Percentiles rank a stretch among this genome's conserved stretches.
Conservation (phyloP, 345 rosid genomes). For the Pugionium cornutum region DNA sequence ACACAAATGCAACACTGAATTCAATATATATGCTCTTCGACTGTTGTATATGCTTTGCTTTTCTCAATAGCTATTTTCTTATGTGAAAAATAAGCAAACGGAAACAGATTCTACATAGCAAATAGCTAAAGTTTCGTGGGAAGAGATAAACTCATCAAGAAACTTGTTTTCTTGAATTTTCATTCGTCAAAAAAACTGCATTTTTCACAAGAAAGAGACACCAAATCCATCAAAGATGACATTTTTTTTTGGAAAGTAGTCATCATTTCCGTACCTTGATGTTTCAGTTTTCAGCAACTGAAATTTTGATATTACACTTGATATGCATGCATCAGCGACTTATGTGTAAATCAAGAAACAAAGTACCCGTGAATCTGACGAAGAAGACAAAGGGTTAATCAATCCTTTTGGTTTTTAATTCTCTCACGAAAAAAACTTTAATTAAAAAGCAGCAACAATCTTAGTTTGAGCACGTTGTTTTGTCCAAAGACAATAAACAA, state of each 20-base stretch:
- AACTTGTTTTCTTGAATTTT: not conserved
- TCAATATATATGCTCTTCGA: too few relatives aligned
- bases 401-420: not conserved
- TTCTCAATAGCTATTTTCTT: too few relatives aligned
- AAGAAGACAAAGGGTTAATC: conserved; percentile 3
- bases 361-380: conserved; percentile 21
- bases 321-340: conserved; percentile 22
- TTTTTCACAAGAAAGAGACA: not conserved
- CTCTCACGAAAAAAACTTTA: not conserved
- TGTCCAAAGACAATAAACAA: not conserved
- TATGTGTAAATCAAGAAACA: conserved; percentile 3
- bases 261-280: not conserved
- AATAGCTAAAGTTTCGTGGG: not conserved
- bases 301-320: not conserved
- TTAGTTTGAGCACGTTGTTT: not conserved
- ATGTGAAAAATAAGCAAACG: too few relatives aligned
- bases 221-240: conserved; percentile 1
- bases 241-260: not conserved
- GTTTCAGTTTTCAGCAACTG: conserved; percentile 15
- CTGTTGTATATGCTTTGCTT: too few relatives aligned
- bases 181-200: too few relatives aligned
- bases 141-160: not conserved
- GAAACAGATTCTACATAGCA: not conserved
- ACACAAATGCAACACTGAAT: not conserved
- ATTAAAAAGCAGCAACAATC: not conserved